Percentiles rank a stretch among this genome's conserved stretches.
Conservation (phyloP, 169 alveolate species). For the Neospora caninum region DNA sequence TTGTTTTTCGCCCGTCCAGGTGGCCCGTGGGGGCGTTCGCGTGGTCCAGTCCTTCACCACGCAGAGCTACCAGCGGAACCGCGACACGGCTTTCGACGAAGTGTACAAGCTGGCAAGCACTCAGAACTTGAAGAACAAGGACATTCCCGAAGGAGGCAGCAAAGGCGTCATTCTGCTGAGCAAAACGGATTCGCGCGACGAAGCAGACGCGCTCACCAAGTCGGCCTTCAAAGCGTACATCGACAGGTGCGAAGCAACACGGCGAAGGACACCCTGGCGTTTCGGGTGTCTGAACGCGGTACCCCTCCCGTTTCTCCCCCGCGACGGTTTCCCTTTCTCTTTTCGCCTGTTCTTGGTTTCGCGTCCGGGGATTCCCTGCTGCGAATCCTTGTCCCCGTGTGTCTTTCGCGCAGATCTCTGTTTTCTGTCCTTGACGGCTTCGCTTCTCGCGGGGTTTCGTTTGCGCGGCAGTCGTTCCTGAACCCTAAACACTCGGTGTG, state of each 20-base stretch:
- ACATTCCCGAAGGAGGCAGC: slow-evolving; percentile 87
- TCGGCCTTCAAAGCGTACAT: slow-evolving; percentile 78
- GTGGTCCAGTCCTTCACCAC: slow-evolving; percentile 77
- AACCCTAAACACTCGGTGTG: too few relatives aligned
- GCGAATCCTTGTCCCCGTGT: too few relatives aligned
- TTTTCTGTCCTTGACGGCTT: too few relatives aligned
- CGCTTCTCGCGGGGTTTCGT: too few relatives aligned
- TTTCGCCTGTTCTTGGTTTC: neutral
- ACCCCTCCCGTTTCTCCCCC: neutral
- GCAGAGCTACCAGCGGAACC: slow-evolving; percentile 76
- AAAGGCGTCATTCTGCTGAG: slow-evolving; percentile 84
- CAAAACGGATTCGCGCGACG: slow-evolving; percentile 37
- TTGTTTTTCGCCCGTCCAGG: neutral
- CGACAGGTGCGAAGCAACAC: slow-evolving; percentile 67
- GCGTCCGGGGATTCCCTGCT: too few relatives aligned
- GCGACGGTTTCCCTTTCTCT: neutral
- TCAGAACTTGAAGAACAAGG: slow-evolving; percentile 85
- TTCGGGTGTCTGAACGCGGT: neutral
- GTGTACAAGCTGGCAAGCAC: slow-evolving; percentile 83
- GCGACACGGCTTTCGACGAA: slow-evolving; percentile 81
- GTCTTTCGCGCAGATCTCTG: too few relatives aligned
- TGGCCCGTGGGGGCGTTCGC: slow-evolving; percentile 86
- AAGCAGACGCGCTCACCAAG: slow-evolving; percentile 45
- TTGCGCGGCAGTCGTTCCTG: too few relatives aligned
- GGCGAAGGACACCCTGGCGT: neutral